Conservation (phyloP, 495 filamentous ascomycete species). For the Neurospora intermedia region DNA sequence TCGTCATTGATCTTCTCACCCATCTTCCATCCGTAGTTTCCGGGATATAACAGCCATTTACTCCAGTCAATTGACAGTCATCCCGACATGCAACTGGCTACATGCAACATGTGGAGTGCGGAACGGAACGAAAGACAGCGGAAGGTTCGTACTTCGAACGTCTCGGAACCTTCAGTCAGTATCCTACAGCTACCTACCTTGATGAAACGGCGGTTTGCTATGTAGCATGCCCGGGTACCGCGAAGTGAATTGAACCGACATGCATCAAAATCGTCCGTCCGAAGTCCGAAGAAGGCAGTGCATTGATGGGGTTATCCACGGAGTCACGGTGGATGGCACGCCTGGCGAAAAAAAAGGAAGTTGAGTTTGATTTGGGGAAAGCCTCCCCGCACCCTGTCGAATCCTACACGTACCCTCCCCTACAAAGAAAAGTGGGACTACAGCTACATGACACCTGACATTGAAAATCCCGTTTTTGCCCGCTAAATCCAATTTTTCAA, state of each 20-base stretch:
- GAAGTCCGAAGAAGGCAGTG: too few relatives aligned
- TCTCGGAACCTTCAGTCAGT: not conserved
- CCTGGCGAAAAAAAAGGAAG: not conserved
- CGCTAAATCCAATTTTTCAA: too few relatives aligned
- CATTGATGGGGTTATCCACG: too few relatives aligned
- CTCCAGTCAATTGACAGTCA: not conserved
- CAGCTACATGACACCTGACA: too few relatives aligned
- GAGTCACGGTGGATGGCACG: not conserved
- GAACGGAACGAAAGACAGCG: not conserved
- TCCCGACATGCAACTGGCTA: too few relatives aligned
- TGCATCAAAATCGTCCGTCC: not conserved
- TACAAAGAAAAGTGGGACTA: too few relatives aligned
- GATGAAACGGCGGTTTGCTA: not conserved
- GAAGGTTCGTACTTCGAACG: not conserved
- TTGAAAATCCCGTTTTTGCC: too few relatives aligned
- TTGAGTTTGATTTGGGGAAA: not conserved
- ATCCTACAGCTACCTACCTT: not conserved
- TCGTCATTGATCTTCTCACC: not conserved
- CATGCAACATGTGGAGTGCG: not conserved
- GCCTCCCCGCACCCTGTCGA: too few relatives aligned
- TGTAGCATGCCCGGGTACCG: not conserved
- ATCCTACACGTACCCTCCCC: too few relatives aligned
- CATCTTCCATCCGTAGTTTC: not conserved
- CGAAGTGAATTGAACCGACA: not conserved
- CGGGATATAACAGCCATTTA: not conserved